phyloP scores from a whole-genome alignment of 495 filamentous ascomycete species.

The Amorphotheca resinae region DNA sequence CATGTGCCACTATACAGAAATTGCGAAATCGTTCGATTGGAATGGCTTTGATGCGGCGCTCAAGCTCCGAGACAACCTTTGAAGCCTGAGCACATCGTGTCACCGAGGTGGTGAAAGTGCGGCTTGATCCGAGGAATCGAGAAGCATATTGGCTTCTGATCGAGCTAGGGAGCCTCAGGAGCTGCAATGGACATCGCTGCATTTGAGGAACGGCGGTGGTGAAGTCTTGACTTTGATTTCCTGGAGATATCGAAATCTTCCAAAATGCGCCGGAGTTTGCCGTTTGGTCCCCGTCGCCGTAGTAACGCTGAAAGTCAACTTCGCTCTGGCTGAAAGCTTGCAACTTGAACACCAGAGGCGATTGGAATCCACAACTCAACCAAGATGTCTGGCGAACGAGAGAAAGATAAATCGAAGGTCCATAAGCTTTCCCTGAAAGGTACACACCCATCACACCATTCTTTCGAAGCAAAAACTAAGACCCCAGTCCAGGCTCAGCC shows the following conservation, averaged over 20 bases:
- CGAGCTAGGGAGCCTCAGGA: slow-evolving; percentile 19
- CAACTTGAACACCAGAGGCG: neutral
- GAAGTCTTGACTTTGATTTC: neutral
- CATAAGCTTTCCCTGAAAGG: slow-evolving; percentile 93
- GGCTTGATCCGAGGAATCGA: slow-evolving; percentile 13
- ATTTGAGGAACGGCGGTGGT: slow-evolving; percentile 23
- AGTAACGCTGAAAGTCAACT: slow-evolving; percentile 7
- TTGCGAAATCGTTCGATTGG: slow-evolving; percentile 89
- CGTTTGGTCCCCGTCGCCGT: slow-evolving; percentile 7
- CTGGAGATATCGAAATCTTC: slow-evolving; percentile 3
- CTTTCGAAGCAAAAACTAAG: neutral
- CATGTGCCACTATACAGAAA: slow-evolving; percentile 96
- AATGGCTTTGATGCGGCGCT: slow-evolving; percentile 72
- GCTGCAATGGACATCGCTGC: slow-evolving; percentile 39
- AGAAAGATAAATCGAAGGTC: slow-evolving; percentile 80
- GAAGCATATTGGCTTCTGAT: slow-evolving; percentile 18
- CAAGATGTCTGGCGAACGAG: slow-evolving; percentile 21
- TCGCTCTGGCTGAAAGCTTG: neutral
- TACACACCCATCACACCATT: slow-evolving; percentile 12
- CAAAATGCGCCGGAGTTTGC: slow-evolving; percentile 7
- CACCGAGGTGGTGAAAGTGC: slow-evolving; percentile 15
- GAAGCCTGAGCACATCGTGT: slow-evolving; percentile 8
- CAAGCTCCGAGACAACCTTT: slow-evolving; percentile 25
- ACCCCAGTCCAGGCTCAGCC: slow-evolving; percentile 39
- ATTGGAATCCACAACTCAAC: neutral